Conservation (phyloP, 257 asterid genomes). For the Solanum sejunctum region DNA sequence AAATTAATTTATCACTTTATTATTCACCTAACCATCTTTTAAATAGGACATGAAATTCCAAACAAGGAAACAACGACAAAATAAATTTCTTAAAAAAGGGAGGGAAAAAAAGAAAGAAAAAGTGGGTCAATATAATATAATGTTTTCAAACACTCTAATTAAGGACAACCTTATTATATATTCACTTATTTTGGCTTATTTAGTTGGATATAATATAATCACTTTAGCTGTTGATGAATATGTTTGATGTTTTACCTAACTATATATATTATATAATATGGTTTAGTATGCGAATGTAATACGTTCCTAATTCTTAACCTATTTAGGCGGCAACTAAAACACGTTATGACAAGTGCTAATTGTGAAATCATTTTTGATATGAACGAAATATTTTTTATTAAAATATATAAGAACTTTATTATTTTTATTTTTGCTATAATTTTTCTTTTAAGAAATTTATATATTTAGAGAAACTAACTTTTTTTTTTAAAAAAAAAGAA, state of each 20-base stretch:
- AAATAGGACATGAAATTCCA: background rate
- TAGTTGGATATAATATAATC: background rate
- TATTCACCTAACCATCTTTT: background rate
- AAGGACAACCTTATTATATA: background rate
- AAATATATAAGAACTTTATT: too few species aligned
- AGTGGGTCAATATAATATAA: background rate
- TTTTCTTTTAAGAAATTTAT: too few species aligned
- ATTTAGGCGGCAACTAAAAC: background rate
- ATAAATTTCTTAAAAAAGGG: background rate
- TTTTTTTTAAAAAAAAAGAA: too few species aligned
- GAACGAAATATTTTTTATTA: background rate
- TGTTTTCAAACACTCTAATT: background rate
- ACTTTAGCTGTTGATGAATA: background rate
- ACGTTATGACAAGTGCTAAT: background rate
- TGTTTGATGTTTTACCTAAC: conserved; percentile 26
- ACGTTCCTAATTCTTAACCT: background rate
- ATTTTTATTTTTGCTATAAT: too few species aligned
- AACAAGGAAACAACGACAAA: background rate
- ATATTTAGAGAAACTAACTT: too few species aligned
- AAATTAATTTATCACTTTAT: background rate
- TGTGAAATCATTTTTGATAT: background rate
- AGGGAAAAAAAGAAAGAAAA: background rate
- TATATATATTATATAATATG: background rate
- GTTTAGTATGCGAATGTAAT: background rate
- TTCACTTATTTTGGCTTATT: background rate